phyloP scores from a whole-genome alignment of 805 yeast genomes.

The Nakazawaea siamensis region DNA sequence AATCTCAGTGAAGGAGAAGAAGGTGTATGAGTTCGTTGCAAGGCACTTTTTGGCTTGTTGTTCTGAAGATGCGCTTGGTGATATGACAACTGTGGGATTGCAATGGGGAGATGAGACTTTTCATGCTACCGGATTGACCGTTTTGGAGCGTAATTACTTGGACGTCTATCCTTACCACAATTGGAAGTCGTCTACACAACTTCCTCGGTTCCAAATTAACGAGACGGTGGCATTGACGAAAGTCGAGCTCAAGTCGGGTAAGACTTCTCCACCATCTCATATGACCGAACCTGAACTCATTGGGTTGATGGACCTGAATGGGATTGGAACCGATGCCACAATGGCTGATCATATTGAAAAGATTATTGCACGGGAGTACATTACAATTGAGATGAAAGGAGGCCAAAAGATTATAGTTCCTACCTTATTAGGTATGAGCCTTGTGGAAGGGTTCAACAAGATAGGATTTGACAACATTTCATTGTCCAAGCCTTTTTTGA shows the following conservation, averaged over 20 bases:
- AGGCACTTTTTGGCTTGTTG: conserved; percentile 88
- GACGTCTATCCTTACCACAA: conserved; percentile 72
- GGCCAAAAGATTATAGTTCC: conserved; percentile 51
- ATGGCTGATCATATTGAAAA: conserved; percentile 96
- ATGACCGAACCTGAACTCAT: conserved; percentile 91
- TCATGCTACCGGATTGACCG: conserved; percentile 64
- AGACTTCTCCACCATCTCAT: conserved; percentile 72
- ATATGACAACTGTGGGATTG: conserved; percentile 48
- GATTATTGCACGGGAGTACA: conserved; percentile 60
- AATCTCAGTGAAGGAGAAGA: conserved; percentile 39
- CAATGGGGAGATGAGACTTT: conserved; percentile 78
- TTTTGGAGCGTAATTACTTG: conserved; percentile 65
- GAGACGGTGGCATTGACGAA: conserved; percentile 48
- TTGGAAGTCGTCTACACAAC: conserved; percentile 61
- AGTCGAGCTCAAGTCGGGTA: conserved; percentile 62
- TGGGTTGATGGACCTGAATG: conserved; percentile 91
- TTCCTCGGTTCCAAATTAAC: conserved; percentile 57
- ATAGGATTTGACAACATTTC: conserved; percentile 66
- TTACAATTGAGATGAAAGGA: conserved; percentile 32
- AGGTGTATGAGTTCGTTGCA: conserved; percentile 79
- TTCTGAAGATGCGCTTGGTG: conserved; percentile 84
- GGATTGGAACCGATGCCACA: conserved; percentile 98
- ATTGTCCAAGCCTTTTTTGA: conserved; percentile 79
- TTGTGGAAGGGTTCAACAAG: conserved; percentile 81
- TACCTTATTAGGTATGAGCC: conserved; percentile 73